These are phyloP conservation scores for Talaromyces sp. DNA, from an alignment of 2,329 filamentous ascomycete species.

Conservation along the genomic window DNA sequence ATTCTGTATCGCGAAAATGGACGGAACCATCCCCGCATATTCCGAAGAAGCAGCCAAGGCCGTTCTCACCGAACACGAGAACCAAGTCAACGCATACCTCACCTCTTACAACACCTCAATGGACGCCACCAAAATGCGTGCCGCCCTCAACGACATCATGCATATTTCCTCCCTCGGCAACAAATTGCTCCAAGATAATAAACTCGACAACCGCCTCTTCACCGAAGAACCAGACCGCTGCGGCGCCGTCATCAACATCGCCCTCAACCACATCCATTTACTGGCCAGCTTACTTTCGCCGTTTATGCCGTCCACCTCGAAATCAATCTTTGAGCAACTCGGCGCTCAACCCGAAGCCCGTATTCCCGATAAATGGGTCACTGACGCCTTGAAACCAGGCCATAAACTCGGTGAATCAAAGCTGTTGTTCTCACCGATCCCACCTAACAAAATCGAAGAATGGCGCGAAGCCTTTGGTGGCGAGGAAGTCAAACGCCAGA, in stretches of 20 bases:
- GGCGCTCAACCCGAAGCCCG: slow-evolving; percentile 58
- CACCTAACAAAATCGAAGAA: slow-evolving; percentile 74
- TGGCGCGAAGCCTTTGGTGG: slow-evolving; percentile 76
- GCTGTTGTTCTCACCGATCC: slow-evolving; percentile 80
- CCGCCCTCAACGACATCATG: slow-evolving; percentile 53
- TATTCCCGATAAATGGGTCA: slow-evolving; percentile 62
- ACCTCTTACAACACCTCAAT: slow-evolving; percentile 56
- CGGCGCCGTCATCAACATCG: slow-evolving; percentile 68
- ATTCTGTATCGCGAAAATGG: slow-evolving; percentile 54
- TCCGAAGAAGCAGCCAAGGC: slow-evolving; percentile 33
- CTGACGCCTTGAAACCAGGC: slow-evolving; percentile 59
- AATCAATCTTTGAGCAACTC: slow-evolving; percentile 74
- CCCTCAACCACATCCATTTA: slow-evolving; percentile 78
- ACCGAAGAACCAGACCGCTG: slow-evolving; percentile 58
- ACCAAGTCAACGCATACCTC: slow-evolving; percentile 49
- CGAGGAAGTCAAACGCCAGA: slow-evolving; percentile 65
- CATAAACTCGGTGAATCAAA: slow-evolving; percentile 78
- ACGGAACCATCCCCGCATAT: slow-evolving; percentile 30
- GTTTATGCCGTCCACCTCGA: slow-evolving; percentile 78
- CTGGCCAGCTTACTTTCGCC: slow-evolving; percentile 74
- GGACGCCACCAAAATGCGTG: slow-evolving; percentile 59
- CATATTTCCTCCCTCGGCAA: slow-evolving; percentile 59
- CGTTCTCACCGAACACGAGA: slow-evolving; percentile 43
- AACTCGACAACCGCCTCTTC: slow-evolving; percentile 60
- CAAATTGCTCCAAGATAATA: slow-evolving; percentile 57